Percentiles rank a stretch among this genome's conserved stretches.
These are phyloP conservation scores for Eutypella sp. DNA, from an alignment of 2,329 filamentous ascomycete genomes.

Conservation along the genomic window DNA sequence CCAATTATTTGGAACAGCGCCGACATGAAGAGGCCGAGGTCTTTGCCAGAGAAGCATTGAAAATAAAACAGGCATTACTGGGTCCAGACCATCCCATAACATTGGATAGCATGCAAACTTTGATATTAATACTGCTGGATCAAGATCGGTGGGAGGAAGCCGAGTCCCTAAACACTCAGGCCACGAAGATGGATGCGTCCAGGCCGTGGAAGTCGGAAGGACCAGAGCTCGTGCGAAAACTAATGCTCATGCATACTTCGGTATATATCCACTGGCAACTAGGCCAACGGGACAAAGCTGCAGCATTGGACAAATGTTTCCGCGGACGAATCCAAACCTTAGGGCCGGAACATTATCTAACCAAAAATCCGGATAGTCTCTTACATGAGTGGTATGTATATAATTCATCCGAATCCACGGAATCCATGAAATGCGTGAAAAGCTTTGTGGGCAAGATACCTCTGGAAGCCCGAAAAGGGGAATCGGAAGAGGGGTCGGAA, in stretches of 20 bases:
- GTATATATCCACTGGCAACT: not conserved
- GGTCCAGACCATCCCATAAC: not conserved
- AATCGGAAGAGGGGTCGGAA: no score
- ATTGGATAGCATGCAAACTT: not conserved
- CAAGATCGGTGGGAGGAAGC: not conserved
- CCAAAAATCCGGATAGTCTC: not conserved
- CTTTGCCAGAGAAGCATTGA: not conserved
- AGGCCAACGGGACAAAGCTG: not conserved
- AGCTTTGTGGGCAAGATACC: no score
- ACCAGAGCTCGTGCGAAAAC: no score
- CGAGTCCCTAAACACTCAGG: not conserved
- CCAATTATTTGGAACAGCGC: not conserved
- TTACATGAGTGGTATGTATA: no score
- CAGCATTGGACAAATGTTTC: not conserved
- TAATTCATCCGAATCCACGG: no score
- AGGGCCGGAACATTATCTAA: not conserved
- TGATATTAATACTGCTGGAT: not conserved
- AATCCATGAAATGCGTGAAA: no score
- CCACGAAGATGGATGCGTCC: no score
- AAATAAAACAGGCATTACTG: not conserved
- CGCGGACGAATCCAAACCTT: not conserved
- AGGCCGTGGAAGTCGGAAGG: no score
- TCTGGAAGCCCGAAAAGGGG: no score
- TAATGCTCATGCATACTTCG: not conserved
- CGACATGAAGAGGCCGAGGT: not conserved